Percentiles rank a stretch among this genome's conserved stretches.
phyloP scores from a whole-genome alignment of 768 basidiomycete genomes.

The Pilatotrama ljubarskyi region DNA sequence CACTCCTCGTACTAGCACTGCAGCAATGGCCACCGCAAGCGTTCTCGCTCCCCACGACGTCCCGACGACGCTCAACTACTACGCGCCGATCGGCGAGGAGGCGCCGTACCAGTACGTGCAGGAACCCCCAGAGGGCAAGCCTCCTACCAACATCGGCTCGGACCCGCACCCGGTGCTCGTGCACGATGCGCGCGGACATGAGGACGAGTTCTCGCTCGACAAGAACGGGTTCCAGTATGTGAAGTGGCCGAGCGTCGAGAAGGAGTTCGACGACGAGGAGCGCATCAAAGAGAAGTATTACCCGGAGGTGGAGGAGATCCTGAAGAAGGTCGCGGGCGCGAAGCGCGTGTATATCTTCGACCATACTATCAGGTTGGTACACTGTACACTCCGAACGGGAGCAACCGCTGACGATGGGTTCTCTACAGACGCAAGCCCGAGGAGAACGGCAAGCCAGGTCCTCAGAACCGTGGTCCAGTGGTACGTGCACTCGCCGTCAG shows the following conservation, averaged over 20 bases:
- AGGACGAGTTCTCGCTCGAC: conserved; percentile 35
- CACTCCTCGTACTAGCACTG: background rate
- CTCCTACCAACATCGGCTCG: conserved; percentile 28
- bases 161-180: conserved; percentile 22
- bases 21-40: conserved; percentile 27
- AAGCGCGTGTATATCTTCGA: conserved; percentile 45
- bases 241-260: conserved; percentile 34
- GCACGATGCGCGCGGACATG: conserved; percentile 30
- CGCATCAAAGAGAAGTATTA: conserved; percentile 40
- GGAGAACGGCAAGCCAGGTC: background rate
- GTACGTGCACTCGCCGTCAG: background rate
- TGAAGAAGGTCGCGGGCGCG: conserved; percentile 42
- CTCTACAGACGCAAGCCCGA: conserved; percentile 24
- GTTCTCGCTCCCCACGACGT: conserved; percentile 35
- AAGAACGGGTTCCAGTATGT: conserved; percentile 44
- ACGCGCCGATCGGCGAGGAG: conserved; percentile 27
- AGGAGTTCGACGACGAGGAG: conserved; percentile 40
- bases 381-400: background rate
- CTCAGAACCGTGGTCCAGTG: background rate
- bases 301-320: conserved; percentile 39
- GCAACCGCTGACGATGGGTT: background rate
- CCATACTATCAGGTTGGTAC: conserved; percentile 37
- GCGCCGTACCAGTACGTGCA: conserved; percentile 36
- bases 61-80: conserved; percentile 38
- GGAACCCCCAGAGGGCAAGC: conserved; percentile 30